phyloP scores from a whole-genome alignment of 805 yeast genomes.

The Kuraishia borneana region DNA sequence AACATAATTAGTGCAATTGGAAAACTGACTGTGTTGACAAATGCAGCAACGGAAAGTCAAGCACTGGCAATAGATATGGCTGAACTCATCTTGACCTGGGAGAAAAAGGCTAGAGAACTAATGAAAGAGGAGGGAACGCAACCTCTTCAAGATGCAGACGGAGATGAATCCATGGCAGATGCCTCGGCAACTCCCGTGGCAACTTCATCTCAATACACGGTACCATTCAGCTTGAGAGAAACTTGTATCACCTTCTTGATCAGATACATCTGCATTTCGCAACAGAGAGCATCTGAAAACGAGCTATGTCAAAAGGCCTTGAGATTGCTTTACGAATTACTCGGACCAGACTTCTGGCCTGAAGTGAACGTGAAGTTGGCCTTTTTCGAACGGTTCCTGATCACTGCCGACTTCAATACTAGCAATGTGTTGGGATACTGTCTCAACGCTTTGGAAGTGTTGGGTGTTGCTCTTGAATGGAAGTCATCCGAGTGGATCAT shows the following conservation, averaged over 20 bases:
- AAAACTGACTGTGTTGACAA: slow-evolving; percentile 67
- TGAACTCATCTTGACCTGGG: slow-evolving; percentile 82
- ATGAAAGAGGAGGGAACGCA: slow-evolving; percentile 5
- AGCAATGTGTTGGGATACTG: slow-evolving; percentile 67
- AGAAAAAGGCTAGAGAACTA: slow-evolving; percentile 32
- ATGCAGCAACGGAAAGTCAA: slow-evolving; percentile 74
- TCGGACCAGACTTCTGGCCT: slow-evolving; percentile 72
- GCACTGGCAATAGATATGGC: slow-evolving; percentile 82
- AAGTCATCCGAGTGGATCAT: slow-evolving; percentile 72
- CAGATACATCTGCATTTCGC: slow-evolving; percentile 77
- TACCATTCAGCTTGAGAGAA: slow-evolving; percentile 75
- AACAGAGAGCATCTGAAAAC: slow-evolving; percentile 74
- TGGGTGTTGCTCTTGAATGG: slow-evolving; percentile 73
- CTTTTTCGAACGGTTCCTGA: slow-evolving; percentile 80
- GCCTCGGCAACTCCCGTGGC: slow-evolving; percentile 5
- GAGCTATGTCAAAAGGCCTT: slow-evolving; percentile 76
- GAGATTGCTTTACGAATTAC: slow-evolving; percentile 59
- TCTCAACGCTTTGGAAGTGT: slow-evolving; percentile 82
- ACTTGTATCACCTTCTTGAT: slow-evolving; percentile 84
- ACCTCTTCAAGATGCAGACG: slow-evolving; percentile 13
- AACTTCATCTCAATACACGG: slow-evolving; percentile 33
- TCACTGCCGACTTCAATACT: slow-evolving; percentile 64
- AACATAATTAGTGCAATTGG: slow-evolving; percentile 90
- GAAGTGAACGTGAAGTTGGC: slow-evolving; percentile 80
- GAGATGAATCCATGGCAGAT: slow-evolving; percentile 3